Evolutionary conservation across 306 rosid species (phyloP).

Genomic region (Arachis stenosperma): DNA sequence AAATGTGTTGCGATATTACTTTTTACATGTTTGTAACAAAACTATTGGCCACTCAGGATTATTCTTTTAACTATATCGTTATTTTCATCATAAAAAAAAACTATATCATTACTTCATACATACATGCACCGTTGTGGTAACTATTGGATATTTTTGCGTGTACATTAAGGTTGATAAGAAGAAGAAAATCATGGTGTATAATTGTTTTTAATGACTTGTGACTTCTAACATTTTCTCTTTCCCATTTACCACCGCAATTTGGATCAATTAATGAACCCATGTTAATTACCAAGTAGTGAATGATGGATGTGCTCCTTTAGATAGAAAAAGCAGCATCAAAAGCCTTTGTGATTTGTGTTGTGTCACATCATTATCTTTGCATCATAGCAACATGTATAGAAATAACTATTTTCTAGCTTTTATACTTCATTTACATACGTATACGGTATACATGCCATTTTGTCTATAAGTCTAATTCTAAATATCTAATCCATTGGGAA

Average conservation of each 20-base stretch:
- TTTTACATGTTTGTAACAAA: too few species aligned
- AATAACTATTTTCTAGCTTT: background rate
- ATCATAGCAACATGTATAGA: background rate
- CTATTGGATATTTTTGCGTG: background rate
- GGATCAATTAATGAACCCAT: background rate
- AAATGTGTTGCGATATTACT: too few species aligned
- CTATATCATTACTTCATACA: background rate
- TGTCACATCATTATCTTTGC: background rate
- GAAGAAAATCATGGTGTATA: background rate
- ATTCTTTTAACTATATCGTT: too few species aligned
- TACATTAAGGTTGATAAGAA: background rate
- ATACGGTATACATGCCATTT: background rate
- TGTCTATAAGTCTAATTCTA: background rate
- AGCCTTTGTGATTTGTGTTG: too few species aligned
- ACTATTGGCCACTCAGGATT: too few species aligned
- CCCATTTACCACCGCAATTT: background rate
- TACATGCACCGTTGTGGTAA: background rate
- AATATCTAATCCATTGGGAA: too few species aligned
- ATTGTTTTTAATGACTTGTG: background rate
- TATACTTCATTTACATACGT: background rate
- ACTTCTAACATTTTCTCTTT: too few species aligned
- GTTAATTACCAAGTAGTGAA: background rate
- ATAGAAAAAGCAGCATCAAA: background rate
- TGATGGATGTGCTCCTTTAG: background rate
- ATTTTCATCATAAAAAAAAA: too few species aligned